Percentiles rank a stretch among this genome's conserved stretches.
phyloP scores from a whole-genome alignment of 768 basidiomycete genomes.

The Termitomyces eurrhizus region DNA sequence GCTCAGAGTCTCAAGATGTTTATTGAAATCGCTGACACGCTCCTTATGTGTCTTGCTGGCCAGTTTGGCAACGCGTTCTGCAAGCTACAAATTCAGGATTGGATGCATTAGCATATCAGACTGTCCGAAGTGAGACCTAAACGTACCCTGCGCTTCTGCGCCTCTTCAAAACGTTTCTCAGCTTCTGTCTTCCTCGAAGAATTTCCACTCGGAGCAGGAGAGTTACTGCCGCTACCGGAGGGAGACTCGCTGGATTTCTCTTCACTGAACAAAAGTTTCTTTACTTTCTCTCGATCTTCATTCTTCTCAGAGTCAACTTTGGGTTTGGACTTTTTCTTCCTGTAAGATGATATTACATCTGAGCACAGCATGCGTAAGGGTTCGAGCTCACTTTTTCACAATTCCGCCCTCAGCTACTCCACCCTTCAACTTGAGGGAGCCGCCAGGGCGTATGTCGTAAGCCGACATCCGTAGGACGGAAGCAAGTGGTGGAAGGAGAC shows the following conservation, averaged over 20 bases:
- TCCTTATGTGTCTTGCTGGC: conserved; percentile 92
- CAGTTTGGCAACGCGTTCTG: conserved; percentile 67
- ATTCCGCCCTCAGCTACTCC: conserved; percentile 73
- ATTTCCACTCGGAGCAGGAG: conserved; percentile 51
- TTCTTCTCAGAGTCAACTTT: conserved; percentile 50
- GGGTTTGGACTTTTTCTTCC: conserved; percentile 79
- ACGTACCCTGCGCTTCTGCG: conserved; percentile 76
- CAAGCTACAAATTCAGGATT: conserved; percentile 44
- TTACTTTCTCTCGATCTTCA: conserved; percentile 42
- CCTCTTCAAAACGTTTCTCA: conserved; percentile 83
- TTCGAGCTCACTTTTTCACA: conserved; percentile 68
- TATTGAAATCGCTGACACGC: conserved; percentile 86
- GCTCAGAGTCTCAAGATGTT: conserved; percentile 79
- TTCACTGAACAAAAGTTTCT: conserved; percentile 46
- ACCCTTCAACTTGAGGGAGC: conserved; percentile 89
- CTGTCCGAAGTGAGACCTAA: background rate
- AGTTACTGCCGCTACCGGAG: conserved; percentile 55
- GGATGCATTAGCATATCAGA: background rate
- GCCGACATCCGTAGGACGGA: conserved; percentile 56
- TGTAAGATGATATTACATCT: conserved; percentile 24
- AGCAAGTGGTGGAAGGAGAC: conserved; percentile 11
- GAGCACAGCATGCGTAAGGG: conserved; percentile 10
- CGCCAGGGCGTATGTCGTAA: conserved; percentile 82
- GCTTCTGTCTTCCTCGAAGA: conserved; percentile 77
- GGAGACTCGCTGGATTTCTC: conserved; percentile 43